Evolutionary conservation across 2,329 filamentous ascomycete genomes (phyloP), one percentile per base, ranked within the genome.

Genomic region (Aspergillus clavatus): DNA sequence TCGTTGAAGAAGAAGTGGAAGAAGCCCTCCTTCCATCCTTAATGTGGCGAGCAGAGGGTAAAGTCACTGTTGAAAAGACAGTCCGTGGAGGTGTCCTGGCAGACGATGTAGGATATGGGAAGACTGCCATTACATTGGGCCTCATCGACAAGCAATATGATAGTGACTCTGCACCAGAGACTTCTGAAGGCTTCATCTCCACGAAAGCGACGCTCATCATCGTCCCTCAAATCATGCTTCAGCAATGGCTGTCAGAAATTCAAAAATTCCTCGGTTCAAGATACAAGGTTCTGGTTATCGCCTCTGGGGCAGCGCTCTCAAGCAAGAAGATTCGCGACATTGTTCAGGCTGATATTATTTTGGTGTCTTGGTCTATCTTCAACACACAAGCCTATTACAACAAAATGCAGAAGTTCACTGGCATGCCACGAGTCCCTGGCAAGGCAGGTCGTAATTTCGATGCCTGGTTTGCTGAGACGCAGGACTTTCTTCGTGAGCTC

Each of bases 51-150:
- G 72, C 74, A 2, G 81, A 84, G 58, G 80, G n/a, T 54, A 72
- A 47, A 59, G 68, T 27, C 19, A 60, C n/a, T 39, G 69, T 42
- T 27, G 47, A 24, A 50, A 60, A 57, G 27, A 43, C 49, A 8
- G 51, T 82, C 31, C 73, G 72, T 14, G 82, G 83, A 10, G 83
- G 82, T 4, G 71, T 86, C 14, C 68, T 84, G 26, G 81, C 81
- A 2, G 81, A 84, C 55, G 72, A 79, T 36, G 80, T 84, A 26
- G 82, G 80, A 0, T 86, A 82, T 56, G 83, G 83, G 0, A 86
- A 87, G 55, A 86, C 83, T 0, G 75, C 81, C 1, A 75, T 78
- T 0, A 75, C 74, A 2, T 68, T 86, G 10, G 80, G 72, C 1
- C 61, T 85, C 7, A 74, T 84, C 23, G 69, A 78, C 27, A 61